Evolutionary conservation across 768 basidiomycete genomes (phyloP).

Genomic region (Podaxis mareebaensis): DNA sequence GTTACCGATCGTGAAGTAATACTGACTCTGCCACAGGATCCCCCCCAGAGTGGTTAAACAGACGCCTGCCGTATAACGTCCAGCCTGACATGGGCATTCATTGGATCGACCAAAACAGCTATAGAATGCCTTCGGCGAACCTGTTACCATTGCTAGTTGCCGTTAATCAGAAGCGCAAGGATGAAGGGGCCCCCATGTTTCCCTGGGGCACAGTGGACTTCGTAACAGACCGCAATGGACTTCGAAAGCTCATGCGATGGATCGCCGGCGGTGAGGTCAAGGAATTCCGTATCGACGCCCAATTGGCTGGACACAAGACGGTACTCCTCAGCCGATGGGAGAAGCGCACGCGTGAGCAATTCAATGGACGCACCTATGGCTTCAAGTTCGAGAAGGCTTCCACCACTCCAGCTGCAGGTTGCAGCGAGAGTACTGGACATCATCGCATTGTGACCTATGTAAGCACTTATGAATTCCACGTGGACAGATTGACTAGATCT

Average conservation of each 20-base stretch:
- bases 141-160: constrained; percentile 61
- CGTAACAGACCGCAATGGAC: constrained; percentile 65
- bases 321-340: constrained; percentile 66
- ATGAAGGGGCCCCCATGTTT: constrained; percentile 33
- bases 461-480: constrained; percentile 25
- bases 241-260: constrained; percentile 67
- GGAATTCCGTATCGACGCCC: constrained; percentile 71
- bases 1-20: neutral
- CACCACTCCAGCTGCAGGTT: constrained; percentile 48
- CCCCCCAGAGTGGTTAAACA: constrained; percentile 57
- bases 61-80: constrained; percentile 50
- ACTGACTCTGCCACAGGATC: constrained; percentile 41
- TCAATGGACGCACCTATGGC: constrained; percentile 49
- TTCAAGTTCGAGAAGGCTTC: constrained; percentile 61
- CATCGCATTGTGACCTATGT: constrained; percentile 67
- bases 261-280: constrained; percentile 34
- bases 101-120: constrained; percentile 61
- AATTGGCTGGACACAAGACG: constrained; percentile 59
- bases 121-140: constrained; percentile 35
- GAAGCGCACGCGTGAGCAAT: constrained; percentile 32
- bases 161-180: constrained; percentile 42
- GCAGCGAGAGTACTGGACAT: constrained; percentile 54
- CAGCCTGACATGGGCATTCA: constrained; percentile 50
- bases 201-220: constrained; percentile 46
- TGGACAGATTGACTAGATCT: neutral